Evolutionary conservation across 805 yeast genomes (phyloP).

Genomic region (Teunomyces kruisii): DNA sequence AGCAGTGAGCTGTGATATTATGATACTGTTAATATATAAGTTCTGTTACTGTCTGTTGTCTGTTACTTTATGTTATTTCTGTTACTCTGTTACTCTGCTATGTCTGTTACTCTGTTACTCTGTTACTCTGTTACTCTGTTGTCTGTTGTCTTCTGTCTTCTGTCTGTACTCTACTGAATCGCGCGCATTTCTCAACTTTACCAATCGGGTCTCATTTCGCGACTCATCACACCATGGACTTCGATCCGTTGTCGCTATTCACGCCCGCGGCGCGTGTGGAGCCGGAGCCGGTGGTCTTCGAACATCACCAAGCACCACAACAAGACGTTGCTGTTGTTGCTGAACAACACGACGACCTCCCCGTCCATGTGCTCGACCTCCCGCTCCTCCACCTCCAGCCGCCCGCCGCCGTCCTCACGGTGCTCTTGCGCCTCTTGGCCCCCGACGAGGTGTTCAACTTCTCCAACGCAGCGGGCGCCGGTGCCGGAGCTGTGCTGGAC

Average conservation of each 20-base stretch:
- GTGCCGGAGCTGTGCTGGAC: no score
- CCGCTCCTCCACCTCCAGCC: conserved; percentile 52
- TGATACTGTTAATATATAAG: no score
- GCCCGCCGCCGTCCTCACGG: conserved; percentile 43
- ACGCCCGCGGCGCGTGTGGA: conserved; percentile 21
- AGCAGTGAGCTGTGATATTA: no score
- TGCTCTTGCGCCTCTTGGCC: conserved; percentile 48
- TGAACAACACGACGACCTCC: conserved; percentile 16
- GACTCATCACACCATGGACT: conserved; percentile 25
- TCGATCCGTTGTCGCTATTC: conserved; percentile 43
- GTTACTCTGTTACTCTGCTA: no score
- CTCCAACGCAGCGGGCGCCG: conserved; percentile 11
- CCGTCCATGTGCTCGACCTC: conserved; percentile 57
- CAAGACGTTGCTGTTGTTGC: neutral
- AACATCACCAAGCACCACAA: no score
- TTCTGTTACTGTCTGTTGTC: no score
- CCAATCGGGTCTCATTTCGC: neutral
- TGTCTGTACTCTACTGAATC: no score
- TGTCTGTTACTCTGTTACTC: no score
- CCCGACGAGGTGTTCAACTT: conserved; percentile 56
- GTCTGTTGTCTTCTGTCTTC: no score
- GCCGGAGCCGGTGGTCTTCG: neutral
- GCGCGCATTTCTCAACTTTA: no score
- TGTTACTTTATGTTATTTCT: no score
- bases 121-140: no score